A percentile compares a stretch with the other conserved stretches of the same genome.
phyloP scores from a whole-genome alignment of 2,329 filamentous ascomycete genomes.

The Didymella arachidicola region DNA sequence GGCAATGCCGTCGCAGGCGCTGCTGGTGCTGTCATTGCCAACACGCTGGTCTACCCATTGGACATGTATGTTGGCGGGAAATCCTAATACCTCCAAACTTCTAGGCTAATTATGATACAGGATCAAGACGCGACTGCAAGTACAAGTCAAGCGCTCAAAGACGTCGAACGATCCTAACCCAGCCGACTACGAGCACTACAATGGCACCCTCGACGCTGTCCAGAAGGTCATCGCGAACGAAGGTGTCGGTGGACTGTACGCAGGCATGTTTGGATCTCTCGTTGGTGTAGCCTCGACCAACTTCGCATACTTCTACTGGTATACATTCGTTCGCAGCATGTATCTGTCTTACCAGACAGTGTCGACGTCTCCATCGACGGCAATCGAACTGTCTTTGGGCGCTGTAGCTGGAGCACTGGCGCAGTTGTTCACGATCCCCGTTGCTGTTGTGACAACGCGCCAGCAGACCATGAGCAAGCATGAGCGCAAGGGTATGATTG shows the following conservation, averaged over 20 bases:
- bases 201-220: conserved; percentile 87
- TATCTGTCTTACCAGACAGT: conserved; percentile 71
- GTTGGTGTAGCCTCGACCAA: conserved; percentile 96
- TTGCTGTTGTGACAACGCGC: conserved; percentile 92
- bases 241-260: conserved; percentile 82
- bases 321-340: conserved; percentile 82
- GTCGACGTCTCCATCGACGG: conserved; percentile 74
- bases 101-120: conserved; percentile 57
- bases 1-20: conserved; percentile 91
- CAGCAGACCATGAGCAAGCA: conserved; percentile 90
- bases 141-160: conserved; percentile 76
- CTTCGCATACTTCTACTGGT: conserved; percentile 99
- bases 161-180: conserved; percentile 50
- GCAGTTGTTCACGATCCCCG: conserved; percentile 94
- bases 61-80: conserved; percentile 76
- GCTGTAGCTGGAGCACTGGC: conserved; percentile 89
- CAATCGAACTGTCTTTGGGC: conserved; percentile 82
- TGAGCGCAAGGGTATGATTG: conserved; percentile 85
- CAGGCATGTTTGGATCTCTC: conserved; percentile 84
- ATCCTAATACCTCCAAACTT: not conserved
- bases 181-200: conserved; percentile 75
- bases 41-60: conserved; percentile 92
- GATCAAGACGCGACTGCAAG: conserved; percentile 94
- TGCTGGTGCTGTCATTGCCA: conserved; percentile 90
- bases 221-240: conserved; percentile 82